These are phyloP conservation scores for Chiua virens DNA, from an alignment of 768 basidiomycete genomes.

Conservation along the genomic window DNA sequence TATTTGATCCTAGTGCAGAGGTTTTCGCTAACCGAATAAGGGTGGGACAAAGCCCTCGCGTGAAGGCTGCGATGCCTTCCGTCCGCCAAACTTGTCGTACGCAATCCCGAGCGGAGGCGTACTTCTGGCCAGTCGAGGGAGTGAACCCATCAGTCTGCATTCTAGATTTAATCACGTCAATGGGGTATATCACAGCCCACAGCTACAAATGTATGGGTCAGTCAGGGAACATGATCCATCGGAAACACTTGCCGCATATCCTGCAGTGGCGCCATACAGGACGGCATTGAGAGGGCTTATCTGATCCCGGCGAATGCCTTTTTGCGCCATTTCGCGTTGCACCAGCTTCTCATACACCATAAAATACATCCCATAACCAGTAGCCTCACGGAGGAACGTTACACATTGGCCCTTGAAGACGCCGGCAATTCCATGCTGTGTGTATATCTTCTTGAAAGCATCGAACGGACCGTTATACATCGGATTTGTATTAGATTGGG, in stretches of 20 bases:
- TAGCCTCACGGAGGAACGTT: conserved; percentile 80
- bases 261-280: conserved; percentile 87
- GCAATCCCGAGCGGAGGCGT: conserved; percentile 80
- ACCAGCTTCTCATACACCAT: conserved; percentile 90
- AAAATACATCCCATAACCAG: conserved; percentile 89
- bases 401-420: conserved; percentile 93
- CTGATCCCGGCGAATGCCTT: conserved; percentile 71
- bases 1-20: background rate
- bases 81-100: conserved; percentile 78
- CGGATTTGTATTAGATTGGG: conserved; percentile 77
- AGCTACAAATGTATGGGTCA: conserved; percentile 44
- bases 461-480: conserved; percentile 83
- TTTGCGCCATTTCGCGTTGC: conserved; percentile 77
- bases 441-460: conserved; percentile 82
- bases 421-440: conserved; percentile 72
- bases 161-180: conserved; percentile 94
- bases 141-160: conserved; percentile 94
- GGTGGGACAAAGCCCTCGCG: conserved; percentile 88
- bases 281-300: conserved; percentile 77
- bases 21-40: conserved; percentile 71
- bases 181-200: conserved; percentile 92
- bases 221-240: background rate
- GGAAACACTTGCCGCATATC: conserved; percentile 70
- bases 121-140: conserved; percentile 73
- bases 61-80: conserved; percentile 86